phyloP scores from a whole-genome alignment of 1,284 basidiomycete species.

The Leccinum fallax region DNA sequence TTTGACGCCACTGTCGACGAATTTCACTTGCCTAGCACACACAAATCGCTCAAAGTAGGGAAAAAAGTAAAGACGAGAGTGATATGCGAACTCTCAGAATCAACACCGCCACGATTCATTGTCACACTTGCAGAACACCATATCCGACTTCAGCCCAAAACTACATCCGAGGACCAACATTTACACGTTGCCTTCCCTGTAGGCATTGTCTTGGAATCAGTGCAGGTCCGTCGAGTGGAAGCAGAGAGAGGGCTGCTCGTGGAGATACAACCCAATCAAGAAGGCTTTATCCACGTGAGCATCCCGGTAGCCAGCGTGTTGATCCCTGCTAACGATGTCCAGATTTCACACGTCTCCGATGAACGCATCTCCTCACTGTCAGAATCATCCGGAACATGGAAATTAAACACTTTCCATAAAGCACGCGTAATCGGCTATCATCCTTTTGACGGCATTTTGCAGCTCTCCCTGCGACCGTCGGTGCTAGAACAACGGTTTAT shows the following conservation, averaged over 20 bases:
- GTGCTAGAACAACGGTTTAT: constrained; percentile 88
- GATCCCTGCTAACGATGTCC: constrained; percentile 10
- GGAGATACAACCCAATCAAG: constrained; percentile 61
- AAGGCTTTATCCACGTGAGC: constrained; percentile 87
- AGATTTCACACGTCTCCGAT: constrained; percentile 96
- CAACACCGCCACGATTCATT: constrained; percentile 79
- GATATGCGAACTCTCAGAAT: constrained; percentile 76
- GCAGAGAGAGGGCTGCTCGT: constrained; percentile 81
- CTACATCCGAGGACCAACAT: constrained; percentile 28
- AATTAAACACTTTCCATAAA: constrained; percentile 75
- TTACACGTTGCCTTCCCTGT: constrained; percentile 68
- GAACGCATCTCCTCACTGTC: constrained; percentile 84
- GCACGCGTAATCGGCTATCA: constrained; percentile 92
- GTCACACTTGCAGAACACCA: constrained; percentile 79
- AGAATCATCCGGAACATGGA: constrained; percentile 75
- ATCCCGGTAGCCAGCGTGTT: not conserved
- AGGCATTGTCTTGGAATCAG: constrained; percentile 71
- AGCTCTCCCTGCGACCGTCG: constrained; percentile 83
- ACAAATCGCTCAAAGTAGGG: constrained; percentile 72
- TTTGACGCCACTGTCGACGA: constrained; percentile 92
- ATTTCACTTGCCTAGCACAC: constrained; percentile 66
- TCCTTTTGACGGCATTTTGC: constrained; percentile 85
- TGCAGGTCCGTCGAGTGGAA: constrained; percentile 76
- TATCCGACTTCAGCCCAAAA: constrained; percentile 51
- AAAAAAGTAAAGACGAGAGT: constrained; percentile 90